phyloP scores from a whole-genome alignment of 2,329 filamentous ascomycete species.

The Aspergillus sergii region DNA sequence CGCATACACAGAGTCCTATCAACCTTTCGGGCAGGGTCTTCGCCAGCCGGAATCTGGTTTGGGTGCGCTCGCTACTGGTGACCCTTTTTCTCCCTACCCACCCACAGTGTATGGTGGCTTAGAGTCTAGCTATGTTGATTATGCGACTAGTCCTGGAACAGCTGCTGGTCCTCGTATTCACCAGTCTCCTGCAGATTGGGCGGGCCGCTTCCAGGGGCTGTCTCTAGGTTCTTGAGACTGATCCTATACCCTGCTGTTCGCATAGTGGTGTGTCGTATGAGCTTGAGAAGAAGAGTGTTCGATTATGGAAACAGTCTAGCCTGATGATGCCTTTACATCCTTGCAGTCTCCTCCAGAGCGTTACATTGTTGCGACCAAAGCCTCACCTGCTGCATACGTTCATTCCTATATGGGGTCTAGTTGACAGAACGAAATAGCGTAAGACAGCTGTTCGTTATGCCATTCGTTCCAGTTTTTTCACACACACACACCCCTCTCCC shows the following conservation, averaged over 20 bases:
- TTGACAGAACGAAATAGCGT: background rate
- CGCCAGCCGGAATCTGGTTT: constrained; percentile 37
- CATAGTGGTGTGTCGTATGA: background rate
- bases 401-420: background rate
- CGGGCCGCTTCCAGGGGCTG: constrained; percentile 67
- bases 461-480: background rate
- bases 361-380: background rate
- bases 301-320: background rate
- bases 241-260: background rate
- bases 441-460: background rate
- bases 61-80: constrained; percentile 33
- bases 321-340: background rate
- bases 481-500: too few relatives aligned
- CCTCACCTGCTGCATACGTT: background rate
- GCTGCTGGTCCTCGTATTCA: constrained; percentile 36
- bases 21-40: constrained; percentile 34
- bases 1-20: constrained; percentile 41
- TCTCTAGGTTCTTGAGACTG: constrained; percentile 63
- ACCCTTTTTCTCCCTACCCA: constrained; percentile 40
- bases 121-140: constrained; percentile 37
- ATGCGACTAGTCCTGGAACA: constrained; percentile 37
- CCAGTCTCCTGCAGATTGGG: constrained; percentile 58
- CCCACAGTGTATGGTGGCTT: constrained; percentile 42
- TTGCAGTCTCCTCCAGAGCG: background rate
- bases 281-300: background rate